Evolutionary conservation across 2,329 filamentous ascomycete species (phyloP).

Genomic region (Claviceps sp.): DNA sequence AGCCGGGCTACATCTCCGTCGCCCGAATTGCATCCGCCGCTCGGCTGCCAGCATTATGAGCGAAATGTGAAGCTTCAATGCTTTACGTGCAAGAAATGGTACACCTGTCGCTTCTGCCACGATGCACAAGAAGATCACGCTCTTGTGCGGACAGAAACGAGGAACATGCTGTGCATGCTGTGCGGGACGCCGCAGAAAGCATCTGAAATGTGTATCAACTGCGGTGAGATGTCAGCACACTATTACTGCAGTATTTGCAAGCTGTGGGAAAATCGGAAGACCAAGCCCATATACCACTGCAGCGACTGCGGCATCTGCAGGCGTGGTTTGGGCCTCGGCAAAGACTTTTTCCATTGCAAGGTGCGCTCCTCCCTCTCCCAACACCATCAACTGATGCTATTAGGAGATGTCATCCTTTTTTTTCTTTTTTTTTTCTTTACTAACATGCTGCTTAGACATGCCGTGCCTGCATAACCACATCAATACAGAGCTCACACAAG

Average conservation of each 20-base stretch:
- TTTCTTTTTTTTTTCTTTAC: not conserved
- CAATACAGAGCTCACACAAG: slow-evolving; percentile 70
- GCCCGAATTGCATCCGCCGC: slow-evolving; percentile 26
- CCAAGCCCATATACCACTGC: slow-evolving; percentile 92
- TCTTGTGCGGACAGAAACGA: slow-evolving; percentile 69
- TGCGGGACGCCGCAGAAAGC: slow-evolving; percentile 77
- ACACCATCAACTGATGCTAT: not conserved
- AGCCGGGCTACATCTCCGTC: slow-evolving; percentile 9
- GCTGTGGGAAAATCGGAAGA: slow-evolving; percentile 87
- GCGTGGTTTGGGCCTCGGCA: slow-evolving; percentile 78
- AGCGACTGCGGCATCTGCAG: slow-evolving; percentile 91
- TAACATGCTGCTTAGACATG: slow-evolving; percentile 47
- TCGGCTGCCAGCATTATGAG: slow-evolving; percentile 88
- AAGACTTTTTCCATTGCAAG: slow-evolving; percentile 98
- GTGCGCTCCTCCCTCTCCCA: slow-evolving; percentile 31
- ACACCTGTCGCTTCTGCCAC: slow-evolving; percentile 90
- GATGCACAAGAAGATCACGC: slow-evolving; percentile 68
- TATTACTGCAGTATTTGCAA: slow-evolving; percentile 95
- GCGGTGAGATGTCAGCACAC: slow-evolving; percentile 63
- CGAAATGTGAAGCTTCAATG: slow-evolving; percentile 95
- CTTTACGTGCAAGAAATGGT: slow-evolving; percentile 79
- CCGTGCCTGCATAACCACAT: slow-evolving; percentile 86
- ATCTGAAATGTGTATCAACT: slow-evolving; percentile 63
- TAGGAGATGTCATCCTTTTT: not conserved
- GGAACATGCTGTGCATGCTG: slow-evolving; percentile 95